A percentile compares a stretch with the other conserved stretches of the same genome.
phyloP scores from a whole-genome alignment of 768 basidiomycete genomes.

The Tubosaeta brunneosetosa region DNA sequence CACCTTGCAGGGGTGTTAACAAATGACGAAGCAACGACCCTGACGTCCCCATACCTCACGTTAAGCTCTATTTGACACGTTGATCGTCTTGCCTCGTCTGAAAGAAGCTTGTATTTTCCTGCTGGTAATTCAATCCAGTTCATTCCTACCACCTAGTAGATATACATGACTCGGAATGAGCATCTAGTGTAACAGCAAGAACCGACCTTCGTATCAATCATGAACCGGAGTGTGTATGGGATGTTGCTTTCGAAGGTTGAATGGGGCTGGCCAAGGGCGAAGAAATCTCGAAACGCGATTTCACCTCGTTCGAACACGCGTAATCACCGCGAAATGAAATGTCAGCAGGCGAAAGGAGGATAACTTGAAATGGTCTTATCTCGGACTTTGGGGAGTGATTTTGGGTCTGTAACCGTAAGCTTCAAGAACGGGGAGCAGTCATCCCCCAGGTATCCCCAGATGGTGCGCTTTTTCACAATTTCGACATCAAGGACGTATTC shows the following conservation, averaged over 20 bases:
- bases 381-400: constrained; percentile 80
- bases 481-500: constrained; percentile 49
- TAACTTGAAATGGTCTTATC: constrained; percentile 55
- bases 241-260: constrained; percentile 94
- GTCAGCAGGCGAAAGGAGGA: constrained; percentile 9
- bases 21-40: background rate
- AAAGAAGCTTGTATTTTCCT: constrained; percentile 69
- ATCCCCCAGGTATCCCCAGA: constrained; percentile 91
- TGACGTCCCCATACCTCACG: constrained; percentile 49
- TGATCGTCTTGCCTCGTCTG: constrained; percentile 58
- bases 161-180: background rate
- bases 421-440: constrained; percentile 78
- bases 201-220: constrained; percentile 91
- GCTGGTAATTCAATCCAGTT: constrained; percentile 96
- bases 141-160: constrained; percentile 85
- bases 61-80: constrained; percentile 86
- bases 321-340: constrained; percentile 28
- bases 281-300: constrained; percentile 60
- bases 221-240: constrained; percentile 85
- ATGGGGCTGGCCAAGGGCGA: constrained; percentile 41
- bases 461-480: constrained; percentile 58
- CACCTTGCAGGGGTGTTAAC: constrained; percentile 46
- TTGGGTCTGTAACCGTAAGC: constrained; percentile 69
- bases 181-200: background rate
- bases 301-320: constrained; percentile 73